Evolutionary conservation across 768 basidiomycete genomes (phyloP), one percentile per base, ranked within the genome.

Genomic region (Boletales sp.): DNA sequence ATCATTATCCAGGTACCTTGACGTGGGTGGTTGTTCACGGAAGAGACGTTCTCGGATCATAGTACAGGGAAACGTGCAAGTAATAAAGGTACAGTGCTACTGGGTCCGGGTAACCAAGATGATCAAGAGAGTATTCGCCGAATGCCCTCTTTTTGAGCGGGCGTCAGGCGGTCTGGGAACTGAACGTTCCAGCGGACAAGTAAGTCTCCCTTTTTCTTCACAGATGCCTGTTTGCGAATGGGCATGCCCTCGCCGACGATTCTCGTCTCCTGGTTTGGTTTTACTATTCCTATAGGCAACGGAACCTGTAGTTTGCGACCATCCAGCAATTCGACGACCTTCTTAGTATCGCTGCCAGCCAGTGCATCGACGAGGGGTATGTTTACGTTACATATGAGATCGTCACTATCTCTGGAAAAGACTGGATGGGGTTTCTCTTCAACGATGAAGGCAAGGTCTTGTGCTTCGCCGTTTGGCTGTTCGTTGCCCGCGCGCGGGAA

Each of bases 401-500:
- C 84, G 70, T 95, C 88, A 30, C 87, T 91, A 8, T 88, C 84
- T 19, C 94, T 79, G 51, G 72, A 78, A 69, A 90, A 97, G 15
- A 75, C 66, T 0, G 77, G 68, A 67, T 98, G 90, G 9, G 86
- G 84, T 70, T 95, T 97, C 71, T 97, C 93, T 68, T 97, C 94
- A n/a, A 97, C 82, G 41, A 95, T 82, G 64, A 99, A 97, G 30
- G 94, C 94, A n/a, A 99, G 78, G 65, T 94, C 91, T 61, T 94
- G 92, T 13, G 87, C 66, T 40, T 86, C 86, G 11, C 87, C 86
- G 31, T 53, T 66, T 12, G 72, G 63, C 45, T 78, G 75, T 60
- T 94, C 92, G 67, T 97, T 94, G 3, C 92, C 92, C 10, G 90
- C 86, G 18, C 81, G 80, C 0, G 89, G 82, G 69, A 94, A 97